Evolutionary conservation across 1,139 yeast genomes (phyloP), one percentile per base, ranked within the genome.

Genomic region (Yamadazyma diospyri): DNA sequence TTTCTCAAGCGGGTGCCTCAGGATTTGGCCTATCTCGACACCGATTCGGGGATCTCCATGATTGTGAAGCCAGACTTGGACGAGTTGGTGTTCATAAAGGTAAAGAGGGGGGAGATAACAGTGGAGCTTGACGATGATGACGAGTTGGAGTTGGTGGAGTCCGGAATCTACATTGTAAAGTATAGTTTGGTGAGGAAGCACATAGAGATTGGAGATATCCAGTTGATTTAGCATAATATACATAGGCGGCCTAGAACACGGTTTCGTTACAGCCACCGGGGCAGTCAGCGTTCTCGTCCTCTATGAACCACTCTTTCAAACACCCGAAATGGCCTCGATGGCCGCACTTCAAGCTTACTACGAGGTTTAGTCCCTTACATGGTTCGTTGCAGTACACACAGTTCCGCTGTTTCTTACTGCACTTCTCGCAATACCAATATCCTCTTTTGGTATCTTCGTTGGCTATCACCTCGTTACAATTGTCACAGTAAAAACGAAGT

Each of bases 311-410:
- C 30, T 74, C 72, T 39, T 70, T 68, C 49, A 88, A 65, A 60
- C 98, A 92, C 4, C 78, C 78, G 49, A 78, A 78, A 56, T 92
- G 98, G 1, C 94, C 89, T 35, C 80, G 70, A 55, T 92, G 97
- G 0, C 97, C 97, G 62, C 97, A 92, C 29, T 65, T 72, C 34
- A 85, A 59, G 44, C 69, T 63, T 15, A 80, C 62, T n/a, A 77
- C 77, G 16, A 84, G 75, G 8, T 81, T 72, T 34, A 84, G 63
- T 0, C 95, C 94, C 46, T 73, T 76, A 46, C 89, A 69, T 2
- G 95, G 92, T 48, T 76, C 81, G 40, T 81, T 71, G 53, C 97
- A 92, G 41, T 82, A 76, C n/a, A 81, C 69, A 55, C 97, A 92
- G 26, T 78, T 74, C 42, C 76, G 81, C 42, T 77, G 81, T 18